These are phyloP conservation scores for Dioszegia crocea DNA, from an alignment of 768 basidiomycete species.

Conservation along the genomic window DNA sequence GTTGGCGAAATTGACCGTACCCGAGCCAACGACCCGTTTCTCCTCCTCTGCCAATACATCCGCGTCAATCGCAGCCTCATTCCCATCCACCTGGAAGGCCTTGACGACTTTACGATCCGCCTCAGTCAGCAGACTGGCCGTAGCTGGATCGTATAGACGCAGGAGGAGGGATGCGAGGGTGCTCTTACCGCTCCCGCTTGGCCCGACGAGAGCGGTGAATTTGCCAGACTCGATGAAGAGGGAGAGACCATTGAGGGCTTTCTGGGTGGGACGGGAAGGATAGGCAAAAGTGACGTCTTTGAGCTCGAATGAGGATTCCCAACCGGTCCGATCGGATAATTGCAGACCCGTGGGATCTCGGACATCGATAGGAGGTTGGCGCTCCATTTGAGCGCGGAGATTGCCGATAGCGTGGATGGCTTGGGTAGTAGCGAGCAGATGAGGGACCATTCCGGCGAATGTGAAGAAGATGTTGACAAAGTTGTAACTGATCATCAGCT, in stretches of 20 bases:
- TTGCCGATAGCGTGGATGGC: slow-evolving; percentile 28
- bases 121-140: slow-evolving; percentile 16
- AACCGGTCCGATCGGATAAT: not conserved
- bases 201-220: slow-evolving; percentile 46
- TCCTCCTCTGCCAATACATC: slow-evolving; percentile 1
- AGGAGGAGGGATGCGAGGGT: slow-evolving; percentile 41
- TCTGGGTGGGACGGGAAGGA: slow-evolving; percentile 35
- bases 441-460: slow-evolving; percentile 39
- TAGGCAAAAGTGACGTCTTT: slow-evolving; percentile 44
- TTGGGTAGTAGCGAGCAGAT: slow-evolving; percentile 35
- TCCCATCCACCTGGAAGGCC: slow-evolving; percentile 11
- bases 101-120: slow-evolving; percentile 20
- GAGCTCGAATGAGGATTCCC: slow-evolving; percentile 37
- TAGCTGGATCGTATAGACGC: slow-evolving; percentile 41
- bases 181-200: slow-evolving; percentile 44
- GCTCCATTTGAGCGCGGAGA: slow-evolving; percentile 41
- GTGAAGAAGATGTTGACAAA: slow-evolving; percentile 30
- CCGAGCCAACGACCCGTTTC: slow-evolving; percentile 7
- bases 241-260: slow-evolving; percentile 34
- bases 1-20: slow-evolving; percentile 18
- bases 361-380: slow-evolving; percentile 40
- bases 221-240: slow-evolving; percentile 32
- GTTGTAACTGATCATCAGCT: not conserved
- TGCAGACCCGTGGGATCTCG: slow-evolving; percentile 24
- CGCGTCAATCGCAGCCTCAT: slow-evolving; percentile 2